Evolutionary conservation across 352 stramenopile species (phyloP).

Genomic region (Elongisporangium undulatum): DNA sequence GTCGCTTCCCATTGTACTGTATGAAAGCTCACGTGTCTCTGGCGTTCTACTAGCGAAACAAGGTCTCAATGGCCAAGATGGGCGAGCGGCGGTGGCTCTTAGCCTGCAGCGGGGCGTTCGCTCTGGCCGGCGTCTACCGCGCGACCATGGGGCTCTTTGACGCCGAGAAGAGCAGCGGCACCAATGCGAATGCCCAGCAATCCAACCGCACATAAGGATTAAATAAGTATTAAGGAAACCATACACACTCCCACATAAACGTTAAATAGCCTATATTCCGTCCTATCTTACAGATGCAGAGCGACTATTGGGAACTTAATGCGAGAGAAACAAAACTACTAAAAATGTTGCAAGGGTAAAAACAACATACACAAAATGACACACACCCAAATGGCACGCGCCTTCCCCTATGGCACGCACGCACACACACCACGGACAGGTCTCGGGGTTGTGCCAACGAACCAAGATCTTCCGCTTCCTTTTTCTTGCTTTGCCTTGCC

Average conservation of each 20-base stretch:
- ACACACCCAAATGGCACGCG: background rate
- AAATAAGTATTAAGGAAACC: background rate
- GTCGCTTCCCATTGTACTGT: background rate
- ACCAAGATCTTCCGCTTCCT: slow-evolving; percentile 5
- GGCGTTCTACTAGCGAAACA: slow-evolving; percentile 21
- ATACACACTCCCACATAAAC: slow-evolving; percentile 2
- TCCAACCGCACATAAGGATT: too few species aligned
- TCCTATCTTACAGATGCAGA: slow-evolving; percentile 6
- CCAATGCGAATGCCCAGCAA: background rate
- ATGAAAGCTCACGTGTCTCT: background rate
- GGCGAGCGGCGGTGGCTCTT: slow-evolving; percentile 59
- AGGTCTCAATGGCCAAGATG: slow-evolving; percentile 32
- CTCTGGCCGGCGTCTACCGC: slow-evolving; percentile 38
- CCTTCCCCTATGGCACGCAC: background rate
- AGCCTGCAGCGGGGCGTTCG: slow-evolving; percentile 42
- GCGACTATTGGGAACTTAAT: background rate
- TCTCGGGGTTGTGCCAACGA: slow-evolving; percentile 4
- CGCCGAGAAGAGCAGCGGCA: background rate
- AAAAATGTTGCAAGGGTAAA: slow-evolving; percentile 1
- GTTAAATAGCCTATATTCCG: slow-evolving; percentile 38
- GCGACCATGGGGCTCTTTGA: slow-evolving; percentile 43
- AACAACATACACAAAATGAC: slow-evolving; percentile 2
- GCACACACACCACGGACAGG: slow-evolving; percentile 2
- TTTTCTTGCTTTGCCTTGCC: slow-evolving; percentile 4
- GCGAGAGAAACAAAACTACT: background rate